A percentile compares a stretch with the other conserved stretches of the same genome.
phyloP scores from a whole-genome alignment of 805 yeast genomes.

The Wickerhamiella musiphila region DNA sequence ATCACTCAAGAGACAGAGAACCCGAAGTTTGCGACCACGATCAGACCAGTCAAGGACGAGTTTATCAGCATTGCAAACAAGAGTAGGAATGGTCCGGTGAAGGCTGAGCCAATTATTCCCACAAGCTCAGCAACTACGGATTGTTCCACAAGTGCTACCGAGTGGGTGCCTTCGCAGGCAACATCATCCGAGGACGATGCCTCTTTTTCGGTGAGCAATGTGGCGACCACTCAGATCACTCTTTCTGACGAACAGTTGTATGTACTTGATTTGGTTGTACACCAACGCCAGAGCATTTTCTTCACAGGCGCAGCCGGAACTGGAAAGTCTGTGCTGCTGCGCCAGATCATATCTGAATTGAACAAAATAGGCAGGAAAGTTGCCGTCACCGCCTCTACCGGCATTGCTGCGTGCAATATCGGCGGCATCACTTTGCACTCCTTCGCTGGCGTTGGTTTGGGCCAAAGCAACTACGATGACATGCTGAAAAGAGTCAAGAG shows the following conservation, averaged over 20 bases:
- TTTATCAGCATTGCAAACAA: too few relatives aligned
- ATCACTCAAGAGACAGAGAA: too few relatives aligned
- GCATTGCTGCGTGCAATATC: constrained; percentile 85
- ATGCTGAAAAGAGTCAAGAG: constrained; percentile 33
- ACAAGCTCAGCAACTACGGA: too few relatives aligned
- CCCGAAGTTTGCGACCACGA: too few relatives aligned
- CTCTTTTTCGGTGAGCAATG: too few relatives aligned
- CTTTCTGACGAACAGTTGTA: constrained; percentile 32
- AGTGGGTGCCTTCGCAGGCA: too few relatives aligned
- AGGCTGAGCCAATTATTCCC: too few relatives aligned
- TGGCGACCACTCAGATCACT: constrained; percentile 7
- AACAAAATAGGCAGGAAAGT: constrained; percentile 33
- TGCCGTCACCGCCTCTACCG: constrained; percentile 90
- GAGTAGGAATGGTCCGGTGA: too few relatives aligned
- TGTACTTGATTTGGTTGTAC: constrained; percentile 45
- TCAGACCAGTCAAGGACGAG: too few relatives aligned
- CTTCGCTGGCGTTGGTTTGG: constrained; percentile 75
- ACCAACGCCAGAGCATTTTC: constrained; percentile 48
- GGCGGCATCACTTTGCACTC: constrained; percentile 82
- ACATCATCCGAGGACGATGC: too few relatives aligned
- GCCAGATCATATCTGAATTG: constrained; percentile 43
- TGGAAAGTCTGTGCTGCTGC: constrained; percentile 81
- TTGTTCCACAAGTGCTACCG: too few relatives aligned
- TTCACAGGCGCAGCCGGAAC: constrained; percentile 98
- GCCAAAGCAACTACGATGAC: constrained; percentile 31